Conservation (phyloP, 1,139 yeast genomes). For the Sugiyamaella neomexicana region DNA sequence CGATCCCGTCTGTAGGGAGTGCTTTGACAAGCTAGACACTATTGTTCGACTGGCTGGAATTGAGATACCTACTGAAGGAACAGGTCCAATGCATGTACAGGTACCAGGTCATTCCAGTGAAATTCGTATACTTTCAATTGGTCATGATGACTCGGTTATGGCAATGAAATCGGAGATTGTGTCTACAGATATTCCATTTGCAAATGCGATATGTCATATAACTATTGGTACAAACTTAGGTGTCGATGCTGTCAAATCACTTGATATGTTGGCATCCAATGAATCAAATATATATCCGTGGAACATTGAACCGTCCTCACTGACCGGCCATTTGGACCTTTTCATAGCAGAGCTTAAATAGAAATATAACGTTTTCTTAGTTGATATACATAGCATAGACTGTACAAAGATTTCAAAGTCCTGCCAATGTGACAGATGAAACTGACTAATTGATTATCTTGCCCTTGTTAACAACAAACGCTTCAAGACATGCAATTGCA, state of each 20-base stretch:
- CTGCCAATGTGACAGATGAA: background rate
- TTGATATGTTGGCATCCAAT: slow-evolving; percentile 41
- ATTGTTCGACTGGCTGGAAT: background rate
- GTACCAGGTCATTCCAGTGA: slow-evolving; percentile 7
- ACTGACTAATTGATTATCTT: slow-evolving; percentile 37
- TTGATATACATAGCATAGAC: background rate
- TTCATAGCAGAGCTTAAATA: background rate
- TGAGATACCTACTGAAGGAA: background rate
- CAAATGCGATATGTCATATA: slow-evolving; percentile 62
- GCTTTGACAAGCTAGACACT: background rate
- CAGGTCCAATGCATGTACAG: slow-evolving; percentile 12
- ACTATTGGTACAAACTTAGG: slow-evolving; percentile 66
- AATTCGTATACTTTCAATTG: slow-evolving; percentile 22
- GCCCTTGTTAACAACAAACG: slow-evolving; percentile 83
- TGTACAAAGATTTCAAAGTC: too few species aligned
- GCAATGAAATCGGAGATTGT: slow-evolving; percentile 55
- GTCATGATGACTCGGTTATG: slow-evolving; percentile 35
- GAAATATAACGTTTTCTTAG: background rate
- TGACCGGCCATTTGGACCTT: slow-evolving; percentile 20
- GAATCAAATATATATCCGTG: slow-evolving; percentile 22
- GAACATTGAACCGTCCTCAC: slow-evolving; percentile 28
- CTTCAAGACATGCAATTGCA: slow-evolving; percentile 91
- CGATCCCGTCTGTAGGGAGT: background rate
- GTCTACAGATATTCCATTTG: slow-evolving; percentile 37
- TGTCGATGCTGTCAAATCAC: slow-evolving; percentile 54